Conservation (phyloP, 805 yeast species). For the Candida sakaeoensis region DNA sequence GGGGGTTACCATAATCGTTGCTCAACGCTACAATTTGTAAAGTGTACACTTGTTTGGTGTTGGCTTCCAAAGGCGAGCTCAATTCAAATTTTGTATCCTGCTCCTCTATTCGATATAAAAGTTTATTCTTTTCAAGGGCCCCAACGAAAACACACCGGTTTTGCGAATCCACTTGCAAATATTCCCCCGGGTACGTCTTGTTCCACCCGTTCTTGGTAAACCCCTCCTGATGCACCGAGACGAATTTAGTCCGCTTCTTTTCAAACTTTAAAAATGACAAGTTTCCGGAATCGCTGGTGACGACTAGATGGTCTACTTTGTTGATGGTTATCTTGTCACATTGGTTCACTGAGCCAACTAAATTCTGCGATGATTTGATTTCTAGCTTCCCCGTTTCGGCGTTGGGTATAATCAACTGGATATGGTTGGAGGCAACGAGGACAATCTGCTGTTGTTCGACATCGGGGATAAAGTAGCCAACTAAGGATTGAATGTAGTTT, state of each 20-base stretch:
- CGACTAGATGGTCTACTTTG: constrained; percentile 49
- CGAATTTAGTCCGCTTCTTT: constrained; percentile 34
- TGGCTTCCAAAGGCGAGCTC: constrained; percentile 74
- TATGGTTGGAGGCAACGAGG: constrained; percentile 49
- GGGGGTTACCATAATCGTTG: constrained; percentile 77
- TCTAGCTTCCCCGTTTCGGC: constrained; percentile 53
- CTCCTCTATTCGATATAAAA: constrained; percentile 56
- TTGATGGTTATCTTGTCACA: background rate
- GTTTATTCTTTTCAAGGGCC: constrained; percentile 70
- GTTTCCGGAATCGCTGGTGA: constrained; percentile 80
- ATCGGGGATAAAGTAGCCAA: constrained; percentile 61
- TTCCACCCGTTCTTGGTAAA: constrained; percentile 72
- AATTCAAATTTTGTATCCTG: constrained; percentile 40
- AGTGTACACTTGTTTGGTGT: constrained; percentile 48
- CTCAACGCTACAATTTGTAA: constrained; percentile 59
- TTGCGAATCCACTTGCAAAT: constrained; percentile 64
- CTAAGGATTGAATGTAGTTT: constrained; percentile 49
- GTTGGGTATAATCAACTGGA: constrained; percentile 54
- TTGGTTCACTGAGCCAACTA: constrained; percentile 57
- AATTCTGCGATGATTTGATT: constrained; percentile 38
- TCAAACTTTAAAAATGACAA: constrained; percentile 51
- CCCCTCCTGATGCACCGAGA: constrained; percentile 58
- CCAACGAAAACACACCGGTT: constrained; percentile 67
- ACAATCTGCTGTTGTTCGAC: constrained; percentile 58
- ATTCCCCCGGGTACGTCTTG: constrained; percentile 71